Evolutionary conservation across 208 protist species (phyloP).

Genomic region (Trypanosoma scelopori): DNA sequence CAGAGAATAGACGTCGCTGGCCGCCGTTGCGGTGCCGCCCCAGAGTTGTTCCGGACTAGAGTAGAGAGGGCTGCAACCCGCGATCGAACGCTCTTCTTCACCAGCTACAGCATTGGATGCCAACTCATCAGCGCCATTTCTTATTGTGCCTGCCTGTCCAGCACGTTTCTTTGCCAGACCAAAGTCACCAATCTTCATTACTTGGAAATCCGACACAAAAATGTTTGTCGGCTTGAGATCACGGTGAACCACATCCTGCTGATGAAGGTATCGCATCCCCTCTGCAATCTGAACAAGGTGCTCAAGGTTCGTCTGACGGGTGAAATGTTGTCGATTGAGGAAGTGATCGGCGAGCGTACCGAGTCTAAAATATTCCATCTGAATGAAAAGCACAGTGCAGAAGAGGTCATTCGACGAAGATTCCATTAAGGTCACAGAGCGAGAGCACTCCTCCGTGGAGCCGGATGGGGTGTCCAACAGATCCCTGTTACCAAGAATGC

Average conservation of each 20-base stretch:
- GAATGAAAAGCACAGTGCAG: conserved; percentile 81
- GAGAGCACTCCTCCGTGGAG: conserved; percentile 19
- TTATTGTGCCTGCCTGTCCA: background rate
- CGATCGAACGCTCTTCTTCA: conserved; percentile 50
- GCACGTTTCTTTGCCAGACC: conserved; percentile 64
- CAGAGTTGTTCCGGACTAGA: conserved; percentile 79
- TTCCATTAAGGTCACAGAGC: background rate
- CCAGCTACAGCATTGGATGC: conserved; percentile 29
- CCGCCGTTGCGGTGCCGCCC: conserved; percentile 37
- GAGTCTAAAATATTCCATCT: conserved; percentile 82
- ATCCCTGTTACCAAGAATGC: conserved; percentile 56
- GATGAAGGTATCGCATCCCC: conserved; percentile 73
- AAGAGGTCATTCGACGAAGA: conserved; percentile 11
- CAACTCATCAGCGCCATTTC: conserved; percentile 23
- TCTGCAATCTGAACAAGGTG: conserved; percentile 67
- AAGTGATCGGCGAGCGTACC: conserved; percentile 78
- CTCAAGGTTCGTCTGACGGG: conserved; percentile 59
- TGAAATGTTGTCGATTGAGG: conserved; percentile 39
- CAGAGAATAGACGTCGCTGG: conserved; percentile 78
- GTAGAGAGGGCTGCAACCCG: conserved; percentile 70
- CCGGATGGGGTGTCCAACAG: conserved; percentile 44
- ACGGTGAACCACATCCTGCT: conserved; percentile 73
- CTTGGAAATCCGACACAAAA: conserved; percentile 55
- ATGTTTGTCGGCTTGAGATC: conserved; percentile 89
- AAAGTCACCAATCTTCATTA: conserved; percentile 89